Base-by-base conservation (phyloP, 208 protist genomes). In the Wallacemonas collosoma region DNA sequence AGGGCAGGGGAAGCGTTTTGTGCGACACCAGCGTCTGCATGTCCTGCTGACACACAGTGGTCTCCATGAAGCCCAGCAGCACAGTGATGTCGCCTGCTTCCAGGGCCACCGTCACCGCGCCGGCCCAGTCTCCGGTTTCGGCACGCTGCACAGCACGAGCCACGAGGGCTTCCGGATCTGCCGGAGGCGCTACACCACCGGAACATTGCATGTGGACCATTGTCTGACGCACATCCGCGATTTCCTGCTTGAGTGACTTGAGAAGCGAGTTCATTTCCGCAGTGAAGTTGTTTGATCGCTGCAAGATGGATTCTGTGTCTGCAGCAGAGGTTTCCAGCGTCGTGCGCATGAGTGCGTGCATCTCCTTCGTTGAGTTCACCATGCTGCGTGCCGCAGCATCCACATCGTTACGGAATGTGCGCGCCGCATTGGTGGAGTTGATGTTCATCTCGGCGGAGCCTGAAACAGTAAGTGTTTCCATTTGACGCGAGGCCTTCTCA, bases 41-140 rank as follows among this genome's bases (percentile, higher is more conserved):
- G 64, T 91, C 87, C n/a, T 93, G 86, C 65, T 70, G 65, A 77
- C 89, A 93, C 43, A 93, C 75, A 38, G 90, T 72, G 71, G 75
- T 89, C 79, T 90, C 85, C 17, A 97, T 80, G 66, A 97, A 97
- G 60, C 54, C 64, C 50, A 97, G 79, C 38, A 97, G 75, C n/a
- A 91, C 82, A 54, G 81, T 80, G 44, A 94, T 83, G 68, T 97
- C 90, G 72, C 81, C 76, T 2, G 93, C 77, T 58, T 89, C 84
- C 51, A 95, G 80, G 36, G 85, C 85, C 12, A 88, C 77, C 3
- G 79, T 88, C 65, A 97, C 70, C 5, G 93, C 90, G 17, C 70
- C 83, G 35, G 77, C 60, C 93, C 93, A 97, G 55, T 94, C 83
- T 14, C 73, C 87, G 12, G 45, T 36, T 76, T 90, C 84, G 17